Evolutionary conservation across 176 grass and related monocot genomes (phyloP).

Genomic region (Avena eriantha): DNA sequence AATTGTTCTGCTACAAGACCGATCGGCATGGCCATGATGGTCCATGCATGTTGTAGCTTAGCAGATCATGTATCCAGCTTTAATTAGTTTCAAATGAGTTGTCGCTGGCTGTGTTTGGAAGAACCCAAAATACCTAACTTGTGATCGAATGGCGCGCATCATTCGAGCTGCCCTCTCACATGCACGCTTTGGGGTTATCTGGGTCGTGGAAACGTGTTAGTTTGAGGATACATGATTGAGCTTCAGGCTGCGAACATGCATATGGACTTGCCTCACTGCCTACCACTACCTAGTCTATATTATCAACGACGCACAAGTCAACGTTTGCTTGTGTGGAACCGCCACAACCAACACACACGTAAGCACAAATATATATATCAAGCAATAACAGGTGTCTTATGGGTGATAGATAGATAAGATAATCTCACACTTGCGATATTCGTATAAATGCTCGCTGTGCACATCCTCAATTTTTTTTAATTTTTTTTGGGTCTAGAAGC

Average conservation of each 20-base stretch:
- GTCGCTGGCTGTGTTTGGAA: not conserved
- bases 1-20: not conserved
- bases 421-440: not conserved
- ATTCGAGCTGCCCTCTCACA: slow-evolving; percentile 4
- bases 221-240: not conserved
- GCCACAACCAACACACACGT: not conserved
- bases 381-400: not conserved
- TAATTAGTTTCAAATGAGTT: slow-evolving; percentile 13
- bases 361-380: not conserved
- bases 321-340: not conserved
- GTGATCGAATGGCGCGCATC: not conserved
- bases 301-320: not conserved
- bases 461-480: not conserved
- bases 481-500: not conserved
- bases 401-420: not conserved
- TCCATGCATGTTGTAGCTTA: not conserved
- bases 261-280: not conserved
- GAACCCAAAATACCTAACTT: not conserved
- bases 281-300: not conserved
- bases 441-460: not conserved
- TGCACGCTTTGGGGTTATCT: not conserved
- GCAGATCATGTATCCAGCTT: not conserved
- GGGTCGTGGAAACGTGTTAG: not conserved
- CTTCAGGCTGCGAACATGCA: not conserved
- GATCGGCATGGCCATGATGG: not conserved